Percentiles rank a stretch among this genome's conserved stretches.
These are phyloP conservation scores for Xylaria castorea DNA, from an alignment of 495 filamentous ascomycete genomes.

Conservation along the genomic window DNA sequence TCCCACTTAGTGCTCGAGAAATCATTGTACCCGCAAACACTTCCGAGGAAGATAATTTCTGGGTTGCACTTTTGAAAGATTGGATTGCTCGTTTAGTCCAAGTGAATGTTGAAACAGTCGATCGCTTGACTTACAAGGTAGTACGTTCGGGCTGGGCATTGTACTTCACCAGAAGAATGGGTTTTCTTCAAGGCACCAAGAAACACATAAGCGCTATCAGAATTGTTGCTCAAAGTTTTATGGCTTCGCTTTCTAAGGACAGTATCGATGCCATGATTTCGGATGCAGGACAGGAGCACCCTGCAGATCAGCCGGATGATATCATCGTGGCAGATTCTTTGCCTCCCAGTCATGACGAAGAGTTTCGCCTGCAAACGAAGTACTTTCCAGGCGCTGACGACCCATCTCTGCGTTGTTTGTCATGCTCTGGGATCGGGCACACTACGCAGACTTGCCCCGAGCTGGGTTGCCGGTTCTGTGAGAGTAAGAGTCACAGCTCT, in stretches of 20 bases:
- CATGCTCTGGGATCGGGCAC: slow-evolving; percentile 48
- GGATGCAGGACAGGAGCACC: slow-evolving; percentile 7
- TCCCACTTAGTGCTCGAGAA: slow-evolving; percentile 21
- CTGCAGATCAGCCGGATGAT: background rate
- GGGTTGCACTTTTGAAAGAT: slow-evolving; percentile 5
- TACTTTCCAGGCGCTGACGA: slow-evolving; percentile 49
- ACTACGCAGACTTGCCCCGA: slow-evolving; percentile 40
- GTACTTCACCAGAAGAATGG: slow-evolving; percentile 26
- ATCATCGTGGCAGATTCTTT: background rate
- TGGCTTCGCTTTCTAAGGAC: slow-evolving; percentile 19
- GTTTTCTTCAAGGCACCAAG: slow-evolving; percentile 28
- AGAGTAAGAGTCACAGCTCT: slow-evolving; percentile 37
- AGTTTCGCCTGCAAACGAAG: slow-evolving; percentile 35
- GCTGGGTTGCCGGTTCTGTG: slow-evolving; percentile 45
- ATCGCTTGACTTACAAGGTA: slow-evolving; percentile 28
- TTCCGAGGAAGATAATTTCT: slow-evolving; percentile 14
- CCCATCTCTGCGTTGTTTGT: slow-evolving; percentile 43
- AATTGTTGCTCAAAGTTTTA: slow-evolving; percentile 22
- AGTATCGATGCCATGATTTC: slow-evolving; percentile 27
- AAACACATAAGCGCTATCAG: slow-evolving; percentile 18
- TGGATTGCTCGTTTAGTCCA: slow-evolving; percentile 26
- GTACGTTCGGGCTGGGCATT: slow-evolving; percentile 28
- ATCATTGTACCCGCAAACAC: slow-evolving; percentile 2
- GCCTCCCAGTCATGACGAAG: slow-evolving; percentile 25
- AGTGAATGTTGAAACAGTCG: slow-evolving; percentile 21